phyloP scores from a whole-genome alignment of 2,329 filamentous ascomycete genomes.

The Colletotrichum plurivorum region DNA sequence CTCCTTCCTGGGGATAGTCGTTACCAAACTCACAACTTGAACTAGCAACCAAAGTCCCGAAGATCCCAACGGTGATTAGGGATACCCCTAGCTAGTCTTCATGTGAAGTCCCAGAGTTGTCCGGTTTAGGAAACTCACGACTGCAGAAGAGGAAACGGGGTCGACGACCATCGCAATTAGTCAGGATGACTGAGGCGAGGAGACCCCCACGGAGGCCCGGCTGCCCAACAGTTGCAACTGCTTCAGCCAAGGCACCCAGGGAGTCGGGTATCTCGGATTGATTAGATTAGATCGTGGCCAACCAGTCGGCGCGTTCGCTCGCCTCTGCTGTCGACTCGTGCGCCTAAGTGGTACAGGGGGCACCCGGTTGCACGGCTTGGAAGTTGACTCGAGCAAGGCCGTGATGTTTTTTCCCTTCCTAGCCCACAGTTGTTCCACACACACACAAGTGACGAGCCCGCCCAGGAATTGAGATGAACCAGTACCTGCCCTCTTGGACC shows the following conservation, averaged over 20 bases:
- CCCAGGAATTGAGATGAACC: conserved; percentile 28
- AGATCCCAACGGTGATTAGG: conserved; percentile 9
- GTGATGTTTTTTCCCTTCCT: conserved; percentile 15
- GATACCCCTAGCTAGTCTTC: background rate
- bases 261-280: conserved; percentile 27
- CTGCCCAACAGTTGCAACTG: background rate
- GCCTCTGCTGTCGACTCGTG: conserved; percentile 17
- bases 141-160: conserved; percentile 1
- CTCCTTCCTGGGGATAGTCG: conserved; percentile 3
- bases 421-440: background rate
- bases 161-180: conserved; percentile 5
- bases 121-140: conserved; percentile 28
- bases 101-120: conserved; percentile 11
- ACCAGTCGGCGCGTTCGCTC: conserved; percentile 7
- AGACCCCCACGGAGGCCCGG: conserved; percentile 6
- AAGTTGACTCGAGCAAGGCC: conserved; percentile 15
- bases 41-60: background rate
- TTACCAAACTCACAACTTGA: background rate
- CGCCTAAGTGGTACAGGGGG: background rate
- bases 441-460: background rate
- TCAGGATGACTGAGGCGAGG: conserved; percentile 23
- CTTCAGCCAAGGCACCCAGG: conserved; percentile 28
- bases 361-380: conserved; percentile 6
- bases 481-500: conserved; percentile 8
- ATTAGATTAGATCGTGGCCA: conserved; percentile 35